phyloP scores from a whole-genome alignment of 2,329 filamentous ascomycete species.

The Colletotrichum melonis region DNA sequence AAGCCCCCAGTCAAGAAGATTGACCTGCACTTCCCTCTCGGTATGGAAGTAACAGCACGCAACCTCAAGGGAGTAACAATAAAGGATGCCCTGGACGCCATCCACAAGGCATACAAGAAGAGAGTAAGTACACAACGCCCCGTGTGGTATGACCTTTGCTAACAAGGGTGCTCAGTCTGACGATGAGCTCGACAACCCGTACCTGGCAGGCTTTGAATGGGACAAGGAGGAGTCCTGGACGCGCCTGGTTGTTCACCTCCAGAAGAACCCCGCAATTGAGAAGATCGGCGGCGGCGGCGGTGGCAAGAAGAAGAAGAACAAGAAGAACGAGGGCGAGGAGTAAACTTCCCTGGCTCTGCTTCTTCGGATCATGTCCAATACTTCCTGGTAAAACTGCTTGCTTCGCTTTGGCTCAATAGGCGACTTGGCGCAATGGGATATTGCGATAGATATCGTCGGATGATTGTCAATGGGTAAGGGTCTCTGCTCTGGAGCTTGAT shows the following conservation, averaged over 20 bases:
- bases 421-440: slow-evolving; percentile 55
- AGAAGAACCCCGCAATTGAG: slow-evolving; percentile 70
- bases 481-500: slow-evolving; percentile 34
- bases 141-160: not conserved
- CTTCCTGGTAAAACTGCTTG: slow-evolving; percentile 47
- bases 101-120: slow-evolving; percentile 97
- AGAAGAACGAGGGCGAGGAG: slow-evolving; percentile 59
- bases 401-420: slow-evolving; percentile 50
- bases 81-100: slow-evolving; percentile 95
- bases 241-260: slow-evolving; percentile 86
- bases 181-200: slow-evolving; percentile 88
- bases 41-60: slow-evolving; percentile 87
- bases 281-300: slow-evolving; percentile 49
- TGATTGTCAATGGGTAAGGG: slow-evolving; percentile 39
- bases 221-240: slow-evolving; percentile 94
- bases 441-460: slow-evolving; percentile 56
- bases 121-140: slow-evolving; percentile 69
- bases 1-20: slow-evolving; percentile 92
- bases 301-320: slow-evolving; percentile 75
- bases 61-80: slow-evolving; percentile 96
- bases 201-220: slow-evolving; percentile 96
- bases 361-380: slow-evolving; percentile 54
- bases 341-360: slow-evolving; percentile 39
- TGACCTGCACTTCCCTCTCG: slow-evolving; percentile 90
- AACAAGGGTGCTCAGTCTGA: slow-evolving; percentile 71